A percentile compares a stretch with the other conserved stretches of the same genome.
These are phyloP conservation scores for Aureobasidium sp. DNA, from an alignment of 2,329 filamentous ascomycete genomes.

Conservation along the genomic window DNA sequence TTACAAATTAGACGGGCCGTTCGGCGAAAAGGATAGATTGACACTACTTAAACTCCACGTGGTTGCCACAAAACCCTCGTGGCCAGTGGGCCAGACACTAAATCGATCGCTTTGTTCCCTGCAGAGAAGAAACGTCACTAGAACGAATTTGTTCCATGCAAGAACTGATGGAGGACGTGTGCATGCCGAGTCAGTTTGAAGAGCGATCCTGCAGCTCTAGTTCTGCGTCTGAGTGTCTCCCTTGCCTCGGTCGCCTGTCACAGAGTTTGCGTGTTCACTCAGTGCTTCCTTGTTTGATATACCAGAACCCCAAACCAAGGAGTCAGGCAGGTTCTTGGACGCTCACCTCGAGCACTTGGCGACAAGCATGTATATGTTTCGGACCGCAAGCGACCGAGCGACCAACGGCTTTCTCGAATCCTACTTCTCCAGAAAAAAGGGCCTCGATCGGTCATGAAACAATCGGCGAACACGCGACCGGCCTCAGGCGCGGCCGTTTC, in stretches of 20 bases:
- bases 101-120: background rate
- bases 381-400: background rate
- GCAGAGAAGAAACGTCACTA: background rate
- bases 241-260: background rate
- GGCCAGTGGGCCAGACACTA: background rate
- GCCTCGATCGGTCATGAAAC: background rate
- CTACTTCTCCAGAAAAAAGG: background rate
- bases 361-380: background rate
- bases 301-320: background rate
- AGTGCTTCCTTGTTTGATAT: background rate
- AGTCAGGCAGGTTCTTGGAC: background rate
- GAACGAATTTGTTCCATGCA: background rate
- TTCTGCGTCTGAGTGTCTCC: background rate
- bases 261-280: background rate
- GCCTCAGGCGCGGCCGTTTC: slow-evolving; percentile 4
- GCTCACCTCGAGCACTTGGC: background rate
- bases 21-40: slow-evolving; percentile 5
- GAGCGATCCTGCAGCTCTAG: background rate
- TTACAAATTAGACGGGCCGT: background rate
- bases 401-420: background rate
- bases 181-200: background rate
- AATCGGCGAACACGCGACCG: background rate
- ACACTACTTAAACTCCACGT: background rate
- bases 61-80: background rate
- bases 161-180: background rate